Conservation (phyloP, 2,329 filamentous ascomycete genomes). For the Microdochium nivale region DNA sequence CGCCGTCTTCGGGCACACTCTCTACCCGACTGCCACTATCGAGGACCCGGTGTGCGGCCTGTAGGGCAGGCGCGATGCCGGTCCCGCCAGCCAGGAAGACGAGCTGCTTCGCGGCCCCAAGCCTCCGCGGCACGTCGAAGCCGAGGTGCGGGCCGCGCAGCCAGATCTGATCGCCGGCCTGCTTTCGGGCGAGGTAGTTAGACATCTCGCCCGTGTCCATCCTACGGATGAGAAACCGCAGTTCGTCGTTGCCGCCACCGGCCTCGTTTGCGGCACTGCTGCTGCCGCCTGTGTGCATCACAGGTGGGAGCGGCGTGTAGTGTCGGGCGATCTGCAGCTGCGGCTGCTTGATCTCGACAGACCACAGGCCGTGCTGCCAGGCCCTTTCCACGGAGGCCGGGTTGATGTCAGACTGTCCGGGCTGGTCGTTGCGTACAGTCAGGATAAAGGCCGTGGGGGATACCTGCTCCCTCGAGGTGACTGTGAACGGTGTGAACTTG, state of each 20-base stretch:
- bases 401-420: conserved; percentile 24
- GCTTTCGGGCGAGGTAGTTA: conserved; percentile 62
- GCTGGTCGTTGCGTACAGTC: conserved; percentile 41
- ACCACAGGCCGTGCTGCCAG: conserved; percentile 67
- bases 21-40: conserved; percentile 16
- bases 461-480: conserved; percentile 52
- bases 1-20: conserved; percentile 6
- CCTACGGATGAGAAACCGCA: conserved; percentile 72
- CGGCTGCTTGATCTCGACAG: conserved; percentile 89
- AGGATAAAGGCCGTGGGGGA: conserved; percentile 63
- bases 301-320: conserved; percentile 77
- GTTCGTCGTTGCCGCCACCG: conserved; percentile 17
- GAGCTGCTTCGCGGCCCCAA: conserved; percentile 39
- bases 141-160: conserved; percentile 73
- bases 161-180: conserved; percentile 56
- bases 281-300: background rate
- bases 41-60: conserved; percentile 60
- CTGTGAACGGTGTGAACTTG: conserved; percentile 57
- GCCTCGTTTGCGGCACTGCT: background rate
- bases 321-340: conserved; percentile 84
- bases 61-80: conserved; percentile 82
- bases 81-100: conserved; percentile 90
- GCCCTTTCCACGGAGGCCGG: conserved; percentile 22
- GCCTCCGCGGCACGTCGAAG: conserved; percentile 36
- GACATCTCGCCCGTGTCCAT: conserved; percentile 80